Conservation (phyloP, 2,329 filamentous ascomycete genomes). For the Alternaria tenuissima region DNA sequence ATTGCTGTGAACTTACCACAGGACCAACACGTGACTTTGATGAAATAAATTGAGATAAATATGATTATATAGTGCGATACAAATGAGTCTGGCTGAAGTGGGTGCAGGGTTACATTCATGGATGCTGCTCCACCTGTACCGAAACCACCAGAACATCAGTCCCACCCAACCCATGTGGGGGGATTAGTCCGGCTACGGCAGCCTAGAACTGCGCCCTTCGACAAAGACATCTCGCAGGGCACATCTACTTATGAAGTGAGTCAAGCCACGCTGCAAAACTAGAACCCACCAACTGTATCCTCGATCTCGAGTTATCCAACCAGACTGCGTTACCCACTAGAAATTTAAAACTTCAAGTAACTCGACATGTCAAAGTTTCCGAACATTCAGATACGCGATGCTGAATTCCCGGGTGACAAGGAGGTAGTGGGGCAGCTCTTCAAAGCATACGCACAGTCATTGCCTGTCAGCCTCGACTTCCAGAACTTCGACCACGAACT, state of each 20-base stretch:
- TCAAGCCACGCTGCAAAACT: neutral
- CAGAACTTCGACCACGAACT: conserved; percentile 65
- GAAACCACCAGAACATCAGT: neutral
- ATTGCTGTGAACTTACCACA: conserved; percentile 15
- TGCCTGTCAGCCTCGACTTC: conserved; percentile 65
- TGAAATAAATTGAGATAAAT: neutral
- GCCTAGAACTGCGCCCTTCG: neutral
- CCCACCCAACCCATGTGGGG: neutral
- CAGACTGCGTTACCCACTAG: neutral
- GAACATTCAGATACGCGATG: conserved; percentile 31
- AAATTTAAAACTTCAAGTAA: neutral
- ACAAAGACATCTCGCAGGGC: neutral
- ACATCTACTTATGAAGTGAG: neutral
- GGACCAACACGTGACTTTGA: conserved; percentile 13
- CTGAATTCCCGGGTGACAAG: conserved; percentile 54
- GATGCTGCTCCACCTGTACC: neutral
- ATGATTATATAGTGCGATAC: no score
- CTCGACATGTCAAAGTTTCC: neutral
- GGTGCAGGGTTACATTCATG: no score
- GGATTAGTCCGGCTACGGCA: neutral
- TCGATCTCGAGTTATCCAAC: neutral
- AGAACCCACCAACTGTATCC: neutral
- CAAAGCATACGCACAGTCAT: conserved; percentile 51
- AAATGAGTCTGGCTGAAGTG: no score
- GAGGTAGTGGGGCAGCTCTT: conserved; percentile 49